phyloP scores from a whole-genome alignment of 2,329 filamentous ascomycete genomes.

The Aspergillus quadricinctus region DNA sequence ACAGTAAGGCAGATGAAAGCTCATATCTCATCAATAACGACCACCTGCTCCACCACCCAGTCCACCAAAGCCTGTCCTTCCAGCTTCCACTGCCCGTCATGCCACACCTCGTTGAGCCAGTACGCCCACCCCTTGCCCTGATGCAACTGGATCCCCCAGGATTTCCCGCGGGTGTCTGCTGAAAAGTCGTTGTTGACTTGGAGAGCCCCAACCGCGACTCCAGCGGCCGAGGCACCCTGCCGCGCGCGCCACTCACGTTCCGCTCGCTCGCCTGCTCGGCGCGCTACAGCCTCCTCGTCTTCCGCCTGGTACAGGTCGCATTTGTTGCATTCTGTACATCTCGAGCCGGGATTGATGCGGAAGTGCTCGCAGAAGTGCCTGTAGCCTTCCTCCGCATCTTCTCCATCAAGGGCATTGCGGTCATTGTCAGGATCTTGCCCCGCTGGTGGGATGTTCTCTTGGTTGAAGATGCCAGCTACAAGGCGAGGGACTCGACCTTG shows the following conservation, averaged over 20 bases:
- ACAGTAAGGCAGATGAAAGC: neutral
- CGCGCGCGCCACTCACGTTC: conserved; percentile 66
- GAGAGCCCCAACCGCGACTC: conserved; percentile 11
- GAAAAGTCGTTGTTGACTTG: conserved; percentile 28
- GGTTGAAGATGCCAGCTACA: conserved; percentile 4
- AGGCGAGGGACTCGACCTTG: conserved; percentile 6
- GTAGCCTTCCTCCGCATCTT: conserved; percentile 66
- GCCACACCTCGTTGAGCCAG: conserved; percentile 36
- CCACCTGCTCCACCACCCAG: conserved; percentile 37
- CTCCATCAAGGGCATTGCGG: conserved; percentile 25
- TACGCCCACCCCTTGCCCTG: conserved; percentile 26
- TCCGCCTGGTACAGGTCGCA: conserved; percentile 72
- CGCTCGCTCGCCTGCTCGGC: conserved; percentile 65
- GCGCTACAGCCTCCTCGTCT: conserved; percentile 65
- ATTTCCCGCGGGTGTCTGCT: conserved; percentile 12
- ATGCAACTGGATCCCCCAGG: conserved; percentile 5
- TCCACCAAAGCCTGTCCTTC: conserved; percentile 40
- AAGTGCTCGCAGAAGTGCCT: conserved; percentile 96
- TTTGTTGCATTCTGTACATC: conserved; percentile 73
- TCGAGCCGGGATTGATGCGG: conserved; percentile 69
- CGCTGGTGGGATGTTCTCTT: conserved; percentile 38
- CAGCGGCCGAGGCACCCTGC: conserved; percentile 45
- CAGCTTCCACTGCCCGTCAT: conserved; percentile 38
- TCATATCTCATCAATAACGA: conserved; percentile 34
- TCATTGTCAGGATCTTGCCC: conserved; percentile 22